These are phyloP conservation scores for Carex pumila DNA, from an alignment of 176 grass and related monocot genomes.

Conservation along the genomic window DNA sequence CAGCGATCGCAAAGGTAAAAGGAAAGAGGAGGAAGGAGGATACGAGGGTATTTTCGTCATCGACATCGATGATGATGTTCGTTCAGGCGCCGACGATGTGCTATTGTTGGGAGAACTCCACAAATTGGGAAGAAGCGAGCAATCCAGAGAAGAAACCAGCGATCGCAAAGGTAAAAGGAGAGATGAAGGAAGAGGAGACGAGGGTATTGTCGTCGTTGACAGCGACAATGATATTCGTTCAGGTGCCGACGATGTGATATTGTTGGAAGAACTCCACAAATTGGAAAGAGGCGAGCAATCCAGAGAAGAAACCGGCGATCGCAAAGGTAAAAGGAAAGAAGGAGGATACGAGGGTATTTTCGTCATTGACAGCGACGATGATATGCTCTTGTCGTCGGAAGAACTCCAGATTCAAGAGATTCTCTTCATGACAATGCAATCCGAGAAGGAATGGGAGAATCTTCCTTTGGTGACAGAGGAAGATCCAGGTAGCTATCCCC, in stretches of 20 bases:
- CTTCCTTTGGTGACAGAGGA: not conserved
- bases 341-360: not conserved
- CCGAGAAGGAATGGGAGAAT: not conserved
- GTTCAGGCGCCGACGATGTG: not conserved
- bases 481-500: not conserved
- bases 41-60: not conserved
- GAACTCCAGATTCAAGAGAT: constrained; percentile 12
- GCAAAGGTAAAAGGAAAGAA: not conserved
- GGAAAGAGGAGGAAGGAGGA: not conserved
- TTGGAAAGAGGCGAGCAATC: constrained; percentile 1
- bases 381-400: not conserved
- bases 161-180: not conserved
- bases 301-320: not conserved
- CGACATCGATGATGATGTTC: not conserved
- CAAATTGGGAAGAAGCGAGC: not conserved
- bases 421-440: not conserved
- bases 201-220: not conserved
- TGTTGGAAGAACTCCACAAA: not conserved
- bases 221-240: not conserved
- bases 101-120: not conserved
- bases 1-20: not conserved
- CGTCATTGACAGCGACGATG: not conserved
- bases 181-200: not conserved
- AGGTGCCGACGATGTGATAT: not conserved
- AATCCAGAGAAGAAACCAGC: not conserved